Evolutionary conservation across 306 rosid species (phyloP), one percentile per base, ranked within the genome.

Genomic region (Arachis hypogaea): DNA sequence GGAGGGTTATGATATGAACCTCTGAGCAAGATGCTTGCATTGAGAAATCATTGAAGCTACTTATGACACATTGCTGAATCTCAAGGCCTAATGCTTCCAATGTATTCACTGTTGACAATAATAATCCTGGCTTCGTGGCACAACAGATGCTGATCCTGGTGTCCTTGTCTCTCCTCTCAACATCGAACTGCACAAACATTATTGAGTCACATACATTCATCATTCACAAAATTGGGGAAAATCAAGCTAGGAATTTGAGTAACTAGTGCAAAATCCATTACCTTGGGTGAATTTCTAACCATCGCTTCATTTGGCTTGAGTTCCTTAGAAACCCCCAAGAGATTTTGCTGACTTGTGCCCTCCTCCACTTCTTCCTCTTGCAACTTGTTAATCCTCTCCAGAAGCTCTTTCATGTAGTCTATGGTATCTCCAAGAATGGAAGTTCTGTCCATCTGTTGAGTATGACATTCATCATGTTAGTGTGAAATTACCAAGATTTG

Each of bases 391-490:
- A 92, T 87, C 79, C 90, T 87, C 63, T 90, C 89, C 50, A 84
- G 55, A 68, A 90, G 96, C 88, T 90, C 92, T 51, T 90, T 90
- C 88, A 90, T 83, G 69, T 90, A 90, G 52, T 90, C 96, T 66
- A 90, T 90, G 47, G 96, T 84, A 71, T 90, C 96, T 72, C 96
- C 96, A 66, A 90, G 90, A 68, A 90, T 90, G 54, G 96, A 87
- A 14, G 96, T 86, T 78, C 96, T 90, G 84, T 90, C 92, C 96
- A 90, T 90, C 96, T 90, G 73, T 59, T 10, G 55, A 49, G 14
- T 66, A 16, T 57, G n/a, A 22, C 28, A 22, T 22, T 22, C 28
- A 74, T n/a, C 76, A 44, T 46, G 62, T 74, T 41, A 76, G 63
- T 77, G 18, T 55, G 59, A 67, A 2, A 2, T 33, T 33, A 33